phyloP scores from a whole-genome alignment of 352 stramenopile genomes.

The Globisporangium abappressorium region DNA sequence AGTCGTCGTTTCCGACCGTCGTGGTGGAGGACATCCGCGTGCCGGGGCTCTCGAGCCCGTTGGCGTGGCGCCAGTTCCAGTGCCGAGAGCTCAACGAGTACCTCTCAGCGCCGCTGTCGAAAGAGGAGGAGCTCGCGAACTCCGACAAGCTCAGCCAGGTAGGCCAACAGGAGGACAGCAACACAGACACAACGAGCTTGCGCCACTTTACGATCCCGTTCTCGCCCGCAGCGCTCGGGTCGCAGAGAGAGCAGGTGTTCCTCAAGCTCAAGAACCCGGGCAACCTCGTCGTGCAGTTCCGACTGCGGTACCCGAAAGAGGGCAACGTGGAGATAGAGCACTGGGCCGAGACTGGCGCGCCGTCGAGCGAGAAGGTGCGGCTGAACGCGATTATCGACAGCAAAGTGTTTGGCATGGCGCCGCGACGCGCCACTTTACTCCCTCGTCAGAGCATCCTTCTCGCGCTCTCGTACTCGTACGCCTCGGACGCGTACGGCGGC shows the following conservation, averaged over 20 bases:
- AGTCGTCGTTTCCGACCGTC: slow-evolving; percentile 86
- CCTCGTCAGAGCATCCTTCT: slow-evolving; percentile 63
- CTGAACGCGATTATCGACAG: slow-evolving; percentile 82
- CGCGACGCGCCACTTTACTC: slow-evolving; percentile 51
- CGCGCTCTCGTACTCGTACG: slow-evolving; percentile 65
- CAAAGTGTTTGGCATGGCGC: slow-evolving; percentile 62
- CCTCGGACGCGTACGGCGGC: slow-evolving; percentile 71
- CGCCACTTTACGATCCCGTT: slow-evolving; percentile 75
- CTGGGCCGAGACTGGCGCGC: slow-evolving; percentile 89
- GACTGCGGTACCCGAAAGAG: slow-evolving; percentile 89
- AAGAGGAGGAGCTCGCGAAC: slow-evolving; percentile 35
- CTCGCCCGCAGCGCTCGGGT: slow-evolving; percentile 59
- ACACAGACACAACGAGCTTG: slow-evolving; percentile 18
- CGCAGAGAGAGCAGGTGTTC: slow-evolving; percentile 52
- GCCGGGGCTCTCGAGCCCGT: slow-evolving; percentile 38
- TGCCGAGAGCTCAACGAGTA: slow-evolving; percentile 73
- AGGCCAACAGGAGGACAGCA: slow-evolving; percentile 9
- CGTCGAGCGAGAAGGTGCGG: slow-evolving; percentile 71
- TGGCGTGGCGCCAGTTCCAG: slow-evolving; percentile 74
- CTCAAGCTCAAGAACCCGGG: slow-evolving; percentile 88
- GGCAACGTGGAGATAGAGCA: slow-evolving; percentile 91
- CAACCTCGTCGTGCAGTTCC: slow-evolving; percentile 78
- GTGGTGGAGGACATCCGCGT: slow-evolving; percentile 84
- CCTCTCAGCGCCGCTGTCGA: slow-evolving; percentile 48
- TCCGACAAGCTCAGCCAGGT: slow-evolving; percentile 5